Conservation (phyloP, 306 rosid genomes). For the Pyrus communis region DNA sequence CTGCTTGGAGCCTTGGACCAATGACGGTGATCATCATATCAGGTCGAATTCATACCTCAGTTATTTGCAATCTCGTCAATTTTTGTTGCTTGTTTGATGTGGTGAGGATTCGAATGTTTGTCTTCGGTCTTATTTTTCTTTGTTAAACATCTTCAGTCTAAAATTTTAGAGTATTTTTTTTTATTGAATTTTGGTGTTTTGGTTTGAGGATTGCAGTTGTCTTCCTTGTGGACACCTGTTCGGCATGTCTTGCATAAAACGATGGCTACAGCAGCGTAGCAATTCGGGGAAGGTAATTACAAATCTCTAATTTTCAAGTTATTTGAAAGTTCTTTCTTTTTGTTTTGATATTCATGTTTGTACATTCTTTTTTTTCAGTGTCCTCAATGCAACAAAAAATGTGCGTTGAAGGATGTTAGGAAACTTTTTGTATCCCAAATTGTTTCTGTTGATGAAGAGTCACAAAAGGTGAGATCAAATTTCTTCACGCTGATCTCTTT, state of each 20-base stretch:
- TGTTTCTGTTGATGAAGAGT: constrained; percentile 57
- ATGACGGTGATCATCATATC: constrained; percentile 57
- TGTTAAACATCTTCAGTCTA: not conserved
- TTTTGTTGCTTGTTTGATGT: not conserved
- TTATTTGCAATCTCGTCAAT: not conserved
- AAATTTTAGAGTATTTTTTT: not conserved
- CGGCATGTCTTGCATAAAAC: constrained; percentile 79
- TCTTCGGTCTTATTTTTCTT: too few relatives aligned
- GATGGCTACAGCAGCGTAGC: constrained; percentile 56
- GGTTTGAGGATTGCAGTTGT: constrained; percentile 44
- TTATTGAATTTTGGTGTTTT: not conserved
- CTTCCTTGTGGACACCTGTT: constrained; percentile 92
- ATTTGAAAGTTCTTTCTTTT: not conserved
- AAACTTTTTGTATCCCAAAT: constrained; percentile 63
- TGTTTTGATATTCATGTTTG: not conserved
- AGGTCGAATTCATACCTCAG: not conserved
- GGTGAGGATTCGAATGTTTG: too few relatives aligned
- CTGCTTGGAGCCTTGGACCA: constrained; percentile 83
- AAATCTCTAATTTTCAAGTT: not conserved
- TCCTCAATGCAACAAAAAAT: constrained; percentile 74
- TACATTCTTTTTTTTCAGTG: constrained; percentile 33
- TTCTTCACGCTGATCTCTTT: not conserved
- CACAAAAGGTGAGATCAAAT: constrained; percentile 46
- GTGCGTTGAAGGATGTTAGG: constrained; percentile 61
- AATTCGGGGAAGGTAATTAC: constrained; percentile 54